phyloP scores from a whole-genome alignment of 345 rosid species.

The Leavenworthia alabamica region DNA sequence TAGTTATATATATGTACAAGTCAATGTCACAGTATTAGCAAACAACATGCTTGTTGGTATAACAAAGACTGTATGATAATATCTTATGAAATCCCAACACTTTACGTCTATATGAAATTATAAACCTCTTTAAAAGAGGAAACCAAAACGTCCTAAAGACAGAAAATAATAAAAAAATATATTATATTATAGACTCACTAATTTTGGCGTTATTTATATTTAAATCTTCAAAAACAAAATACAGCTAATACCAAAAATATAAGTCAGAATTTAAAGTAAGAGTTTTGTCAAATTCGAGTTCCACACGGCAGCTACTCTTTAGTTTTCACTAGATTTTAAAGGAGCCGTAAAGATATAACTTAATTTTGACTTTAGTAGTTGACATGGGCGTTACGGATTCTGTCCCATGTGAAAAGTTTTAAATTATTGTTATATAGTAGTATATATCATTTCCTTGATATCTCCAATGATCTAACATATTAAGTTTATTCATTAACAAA shows the following conservation, averaged over 20 bases:
- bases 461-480: conserved; percentile 11
- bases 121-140: too few relatives aligned
- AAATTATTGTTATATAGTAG: too few relatives aligned
- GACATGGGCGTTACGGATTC: conserved; percentile 2
- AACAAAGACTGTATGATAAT: too few relatives aligned
- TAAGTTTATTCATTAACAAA: neutral
- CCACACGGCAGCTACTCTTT: conserved; percentile 43
- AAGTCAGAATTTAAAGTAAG: conserved; percentile 19
- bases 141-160: too few relatives aligned
- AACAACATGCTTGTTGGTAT: too few relatives aligned
- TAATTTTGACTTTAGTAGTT: conserved; percentile 11
- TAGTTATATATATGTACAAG: too few relatives aligned
- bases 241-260: neutral
- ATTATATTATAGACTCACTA: too few relatives aligned
- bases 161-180: too few relatives aligned
- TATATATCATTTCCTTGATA: neutral
- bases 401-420: neutral
- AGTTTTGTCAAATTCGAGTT: conserved; percentile 36
- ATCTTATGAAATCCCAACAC: too few relatives aligned
- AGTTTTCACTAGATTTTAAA: conserved; percentile 15
- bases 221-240: neutral
- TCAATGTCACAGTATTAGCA: too few relatives aligned
- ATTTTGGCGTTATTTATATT: neutral
- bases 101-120: too few relatives aligned
- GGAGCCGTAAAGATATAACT: conserved; percentile 23